A percentile compares a stretch with the other conserved stretches of the same genome.
phyloP scores from a whole-genome alignment of 768 basidiomycete genomes.

The Rhizopogon roseolus region DNA sequence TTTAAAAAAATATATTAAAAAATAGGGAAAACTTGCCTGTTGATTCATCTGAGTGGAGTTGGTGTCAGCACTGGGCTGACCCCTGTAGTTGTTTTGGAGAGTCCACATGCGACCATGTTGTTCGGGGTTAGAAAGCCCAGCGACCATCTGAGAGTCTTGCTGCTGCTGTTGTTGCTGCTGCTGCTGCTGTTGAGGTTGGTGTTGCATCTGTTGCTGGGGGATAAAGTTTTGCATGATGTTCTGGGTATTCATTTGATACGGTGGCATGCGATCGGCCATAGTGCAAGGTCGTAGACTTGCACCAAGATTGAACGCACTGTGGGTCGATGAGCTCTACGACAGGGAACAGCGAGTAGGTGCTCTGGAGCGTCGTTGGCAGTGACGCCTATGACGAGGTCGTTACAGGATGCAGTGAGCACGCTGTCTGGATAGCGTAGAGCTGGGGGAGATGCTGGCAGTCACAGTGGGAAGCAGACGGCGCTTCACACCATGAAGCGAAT shows the following conservation, averaged over 20 bases:
- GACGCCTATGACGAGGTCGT: conserved; percentile 29
- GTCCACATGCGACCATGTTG: conserved; percentile 55
- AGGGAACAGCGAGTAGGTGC: conserved; percentile 16
- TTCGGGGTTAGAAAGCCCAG: conserved; percentile 45
- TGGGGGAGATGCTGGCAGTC: conserved; percentile 47
- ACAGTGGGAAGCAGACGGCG: conserved; percentile 50
- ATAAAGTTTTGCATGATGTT: conserved; percentile 42
- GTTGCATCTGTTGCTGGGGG: conserved; percentile 38
- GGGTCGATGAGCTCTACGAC: conserved; percentile 25
- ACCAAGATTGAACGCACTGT: conserved; percentile 21
- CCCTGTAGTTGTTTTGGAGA: conserved; percentile 38
- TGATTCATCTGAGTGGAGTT: conserved; percentile 33
- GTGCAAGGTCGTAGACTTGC: conserved; percentile 27
- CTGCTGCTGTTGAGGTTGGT: conserved; percentile 34
- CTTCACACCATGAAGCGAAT: conserved; percentile 30
- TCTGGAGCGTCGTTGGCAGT: conserved; percentile 16
- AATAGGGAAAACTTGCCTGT: conserved; percentile 37
- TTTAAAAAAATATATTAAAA: background rate
- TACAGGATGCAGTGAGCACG: conserved; percentile 44
- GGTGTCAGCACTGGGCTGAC: conserved; percentile 38
- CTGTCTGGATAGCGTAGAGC: conserved; percentile 26
- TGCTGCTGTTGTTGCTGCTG: conserved; percentile 41
- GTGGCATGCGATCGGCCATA: conserved; percentile 61
- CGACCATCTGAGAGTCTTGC: conserved; percentile 32
- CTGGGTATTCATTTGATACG: conserved; percentile 50